Evolutionary conservation across 768 basidiomycete genomes (phyloP).

Genomic region (Lactifluus pinguis): DNA sequence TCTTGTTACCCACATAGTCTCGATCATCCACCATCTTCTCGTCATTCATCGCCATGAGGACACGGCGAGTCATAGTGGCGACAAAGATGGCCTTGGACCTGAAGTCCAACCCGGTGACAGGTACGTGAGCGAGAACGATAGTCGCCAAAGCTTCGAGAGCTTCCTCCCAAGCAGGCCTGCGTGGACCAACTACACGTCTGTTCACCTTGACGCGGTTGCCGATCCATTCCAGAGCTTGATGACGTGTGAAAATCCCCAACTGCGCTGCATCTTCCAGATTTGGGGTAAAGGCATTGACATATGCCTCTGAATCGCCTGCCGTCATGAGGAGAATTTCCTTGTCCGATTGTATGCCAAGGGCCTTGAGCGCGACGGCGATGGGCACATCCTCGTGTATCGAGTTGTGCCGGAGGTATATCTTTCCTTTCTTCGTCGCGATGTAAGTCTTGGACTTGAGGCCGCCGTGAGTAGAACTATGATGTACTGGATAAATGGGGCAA

Average conservation of each 20-base stretch:
- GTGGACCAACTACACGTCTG: constrained; percentile 67
- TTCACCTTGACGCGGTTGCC: constrained; percentile 89
- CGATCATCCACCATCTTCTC: constrained; percentile 97
- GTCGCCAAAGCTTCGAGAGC: constrained; percentile 95
- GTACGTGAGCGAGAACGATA: constrained; percentile 93
- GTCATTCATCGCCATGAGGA: constrained; percentile 94
- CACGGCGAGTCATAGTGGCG: constrained; percentile 93
- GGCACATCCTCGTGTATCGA: constrained; percentile 96
- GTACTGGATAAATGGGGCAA: constrained; percentile 4
- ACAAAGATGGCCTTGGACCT: constrained; percentile 93
- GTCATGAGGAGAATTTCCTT: constrained; percentile 94
- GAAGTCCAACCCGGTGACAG: constrained; percentile 83
- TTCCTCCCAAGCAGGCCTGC: constrained; percentile 86
- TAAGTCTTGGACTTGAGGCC: constrained; percentile 96
- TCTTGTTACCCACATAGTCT: constrained; percentile 99
- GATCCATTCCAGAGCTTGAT: constrained; percentile 93
- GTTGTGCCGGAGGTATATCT: constrained; percentile 95
- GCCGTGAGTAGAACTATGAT: constrained; percentile 62
- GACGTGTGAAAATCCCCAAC: constrained; percentile 81
- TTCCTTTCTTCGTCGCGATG: constrained; percentile 88
- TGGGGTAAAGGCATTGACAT: constrained; percentile 78
- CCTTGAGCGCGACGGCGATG: constrained; percentile 92
- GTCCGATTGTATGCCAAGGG: constrained; percentile 92
- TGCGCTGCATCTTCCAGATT: constrained; percentile 93
- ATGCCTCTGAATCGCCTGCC: constrained; percentile 84